A percentile compares a stretch with the other conserved stretches of the same genome.
phyloP scores from a whole-genome alignment of 257 asterid genomes.

The Solanum chaucha region DNA sequence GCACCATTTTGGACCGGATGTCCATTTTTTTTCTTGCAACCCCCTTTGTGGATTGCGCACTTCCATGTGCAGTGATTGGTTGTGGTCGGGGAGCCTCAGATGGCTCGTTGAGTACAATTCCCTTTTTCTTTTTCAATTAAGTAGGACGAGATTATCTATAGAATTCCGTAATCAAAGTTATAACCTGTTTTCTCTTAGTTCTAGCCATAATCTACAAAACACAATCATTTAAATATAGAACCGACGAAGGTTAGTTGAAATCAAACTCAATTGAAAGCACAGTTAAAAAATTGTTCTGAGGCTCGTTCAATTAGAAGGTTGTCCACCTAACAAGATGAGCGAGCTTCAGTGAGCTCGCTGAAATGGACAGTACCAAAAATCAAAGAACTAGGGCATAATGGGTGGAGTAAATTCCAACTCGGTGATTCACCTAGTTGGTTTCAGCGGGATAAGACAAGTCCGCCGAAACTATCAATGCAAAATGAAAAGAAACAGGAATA shows the following conservation, averaged over 20 bases:
- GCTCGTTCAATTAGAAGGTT: fast-evolving
- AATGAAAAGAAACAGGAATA: no score
- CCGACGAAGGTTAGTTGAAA: background rate
- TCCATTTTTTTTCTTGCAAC: no score
- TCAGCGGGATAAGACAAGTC: background rate
- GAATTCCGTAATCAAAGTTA: no score
- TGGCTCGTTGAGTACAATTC: no score
- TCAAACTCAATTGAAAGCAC: background rate
- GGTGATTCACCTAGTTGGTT: background rate
- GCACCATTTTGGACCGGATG: background rate
- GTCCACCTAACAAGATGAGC: background rate
- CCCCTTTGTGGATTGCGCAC: background rate
- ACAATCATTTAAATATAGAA: no score
- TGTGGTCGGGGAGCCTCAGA: background rate
- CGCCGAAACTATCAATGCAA: background rate
- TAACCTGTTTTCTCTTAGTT: no score
- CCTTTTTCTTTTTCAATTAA: no score
- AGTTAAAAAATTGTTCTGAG: background rate
- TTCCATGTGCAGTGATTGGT: background rate
- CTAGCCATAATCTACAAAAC: background rate
- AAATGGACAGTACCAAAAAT: no score
- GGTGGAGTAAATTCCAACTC: background rate
- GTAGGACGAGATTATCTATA: background rate
- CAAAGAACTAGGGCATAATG: background rate
- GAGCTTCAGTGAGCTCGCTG: background rate